Base-by-base conservation (phyloP, 1,139 yeast genomes). In the Pichia sp. region DNA sequence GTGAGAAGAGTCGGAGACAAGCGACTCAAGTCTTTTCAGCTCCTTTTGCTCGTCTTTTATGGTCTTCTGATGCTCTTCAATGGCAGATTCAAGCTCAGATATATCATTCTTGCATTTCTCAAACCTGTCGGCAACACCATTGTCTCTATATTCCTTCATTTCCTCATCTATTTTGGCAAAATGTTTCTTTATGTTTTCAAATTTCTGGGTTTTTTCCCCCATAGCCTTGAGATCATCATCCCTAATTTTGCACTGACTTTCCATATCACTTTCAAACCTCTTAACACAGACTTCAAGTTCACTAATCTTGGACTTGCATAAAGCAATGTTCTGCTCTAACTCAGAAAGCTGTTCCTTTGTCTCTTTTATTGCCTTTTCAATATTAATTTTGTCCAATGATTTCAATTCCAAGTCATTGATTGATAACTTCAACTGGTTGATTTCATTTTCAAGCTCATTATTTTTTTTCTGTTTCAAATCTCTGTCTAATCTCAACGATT, bases 341-440 rank as follows among this genome's bases (percentile, higher is more conserved):
- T 56, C 54, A 3, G 46, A 44, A 18, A 72, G 57, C 46, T 70
- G 70, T 7, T 50, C 52, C 3, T 54, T 59, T 47, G 68, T 70
- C 13, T 63, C 70, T 1, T 56, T 59, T 6, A 71, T 60, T 7
- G 70, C 67, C 23, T 67, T 67, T 49, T 63, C 66, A 55, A 72
- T 65, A 54, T 63, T 70, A 23, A 64, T 64, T 30, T 62, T 69
- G 51, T 82, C 83, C 43, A 76, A 65, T 16, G 79, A 66, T 0
- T 78, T 66, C 47, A 71, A 73, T 58, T 83, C 87, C 47, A 83
- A 67, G 52, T 79, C 78, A 58, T 82, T 78, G 9, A 88, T 77
- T 3, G 66, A 66, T 25, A 84, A 67, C 58, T 74, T 76, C 54
- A 77, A 76, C 59, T 85, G 90, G 56, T 83, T 82, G 8, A 85